Evolutionary conservation across 495 filamentous ascomycete genomes (phyloP).

Genomic region (Talaromyces ruber): DNA sequence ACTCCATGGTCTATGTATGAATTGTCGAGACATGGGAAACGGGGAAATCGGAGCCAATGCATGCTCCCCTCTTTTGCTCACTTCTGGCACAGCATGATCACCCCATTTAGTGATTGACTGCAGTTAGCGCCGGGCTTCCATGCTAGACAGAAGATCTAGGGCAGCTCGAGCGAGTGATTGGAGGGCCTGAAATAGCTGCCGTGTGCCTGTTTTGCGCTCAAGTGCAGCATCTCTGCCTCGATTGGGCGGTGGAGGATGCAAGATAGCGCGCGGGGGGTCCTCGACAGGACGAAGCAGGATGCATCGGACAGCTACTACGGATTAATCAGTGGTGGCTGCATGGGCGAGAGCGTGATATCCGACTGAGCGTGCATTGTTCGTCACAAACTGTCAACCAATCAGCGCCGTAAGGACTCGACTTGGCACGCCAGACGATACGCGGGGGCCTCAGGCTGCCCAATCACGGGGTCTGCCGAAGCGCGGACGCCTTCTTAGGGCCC

Average conservation of each 20-base stretch:
- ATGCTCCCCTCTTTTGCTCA: neutral
- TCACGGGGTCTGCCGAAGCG: neutral
- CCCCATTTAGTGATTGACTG: neutral
- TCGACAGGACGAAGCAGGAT: neutral
- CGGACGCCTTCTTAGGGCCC: neutral
- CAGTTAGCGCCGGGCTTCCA: neutral
- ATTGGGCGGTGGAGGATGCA: neutral
- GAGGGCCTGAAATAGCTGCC: neutral
- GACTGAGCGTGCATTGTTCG: neutral
- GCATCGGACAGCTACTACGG: neutral
- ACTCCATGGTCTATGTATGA: constrained; percentile 6
- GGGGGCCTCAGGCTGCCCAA: neutral
- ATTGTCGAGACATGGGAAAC: neutral
- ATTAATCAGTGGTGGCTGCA: neutral
- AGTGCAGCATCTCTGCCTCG: neutral
- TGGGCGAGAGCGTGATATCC: neutral
- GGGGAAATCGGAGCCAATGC: neutral
- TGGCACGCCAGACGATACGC: neutral
- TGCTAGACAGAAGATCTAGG: neutral
- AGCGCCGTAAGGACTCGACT: neutral
- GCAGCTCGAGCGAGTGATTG: neutral
- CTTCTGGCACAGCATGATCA: constrained; percentile 3
- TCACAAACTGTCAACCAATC: neutral
- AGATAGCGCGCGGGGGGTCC: neutral
- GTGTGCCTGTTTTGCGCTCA: constrained; percentile 3